Percentiles rank a stretch among this genome's conserved stretches.
These are phyloP conservation scores for Yarrowia divulgata DNA, from an alignment of 805 yeast species.

Conservation along the genomic window DNA sequence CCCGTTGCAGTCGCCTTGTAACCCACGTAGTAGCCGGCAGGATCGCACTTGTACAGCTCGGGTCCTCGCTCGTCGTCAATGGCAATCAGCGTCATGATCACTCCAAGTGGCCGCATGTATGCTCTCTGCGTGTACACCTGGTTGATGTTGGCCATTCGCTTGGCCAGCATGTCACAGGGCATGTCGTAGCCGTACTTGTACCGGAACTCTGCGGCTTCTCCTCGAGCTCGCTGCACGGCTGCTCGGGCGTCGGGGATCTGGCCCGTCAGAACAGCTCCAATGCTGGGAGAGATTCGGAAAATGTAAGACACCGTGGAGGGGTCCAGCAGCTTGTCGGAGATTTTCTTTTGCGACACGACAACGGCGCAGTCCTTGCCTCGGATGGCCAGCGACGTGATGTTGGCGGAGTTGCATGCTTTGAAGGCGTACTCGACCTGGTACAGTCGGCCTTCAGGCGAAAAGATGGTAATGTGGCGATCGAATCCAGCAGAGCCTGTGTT, in stretches of 20 bases:
- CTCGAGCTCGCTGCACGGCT: conserved; percentile 85
- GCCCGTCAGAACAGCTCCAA: conserved; percentile 94
- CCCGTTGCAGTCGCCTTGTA: conserved; percentile 94
- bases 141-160: conserved; percentile 93
- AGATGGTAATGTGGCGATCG: conserved; percentile 97
- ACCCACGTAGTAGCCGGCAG: conserved; percentile 94
- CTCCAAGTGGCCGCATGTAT: conserved; percentile 98
- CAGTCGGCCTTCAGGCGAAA: conserved; percentile 97
- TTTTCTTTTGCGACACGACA: conserved; percentile 91
- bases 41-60: conserved; percentile 88
- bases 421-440: conserved; percentile 98
- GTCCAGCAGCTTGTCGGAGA: conserved; percentile 92
- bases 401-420: conserved; percentile 93
- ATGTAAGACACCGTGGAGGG: conserved; percentile 85
- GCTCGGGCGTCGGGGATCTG: conserved; percentile 92
- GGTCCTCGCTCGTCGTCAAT: conserved; percentile 93
- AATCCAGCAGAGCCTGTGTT: conserved; percentile 82
- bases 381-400: conserved; percentile 86
- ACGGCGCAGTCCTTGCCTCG: conserved; percentile 88
- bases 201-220: conserved; percentile 95
- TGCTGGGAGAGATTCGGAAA: conserved; percentile 77
- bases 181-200: conserved; percentile 95
- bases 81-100: conserved; percentile 84
- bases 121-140: conserved; percentile 98
- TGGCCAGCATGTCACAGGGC: conserved; percentile 92